Conservation (phyloP, 371 early-diverging fungal genomes). For the Circinella minor region DNA sequence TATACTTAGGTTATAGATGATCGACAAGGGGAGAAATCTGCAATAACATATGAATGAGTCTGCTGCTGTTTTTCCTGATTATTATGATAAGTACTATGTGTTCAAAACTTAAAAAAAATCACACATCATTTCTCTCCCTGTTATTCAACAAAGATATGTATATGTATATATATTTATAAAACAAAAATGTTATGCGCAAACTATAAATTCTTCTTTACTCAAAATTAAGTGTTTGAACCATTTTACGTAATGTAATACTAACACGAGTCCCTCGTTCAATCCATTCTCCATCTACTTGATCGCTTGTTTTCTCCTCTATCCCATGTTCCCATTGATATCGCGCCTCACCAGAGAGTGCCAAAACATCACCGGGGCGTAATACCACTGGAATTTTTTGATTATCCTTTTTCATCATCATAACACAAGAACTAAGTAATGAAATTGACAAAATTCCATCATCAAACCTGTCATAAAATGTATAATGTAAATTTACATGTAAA, state of each 20-base stretch:
- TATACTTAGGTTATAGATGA: too few relatives aligned
- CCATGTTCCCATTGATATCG: slow-evolving; percentile 54
- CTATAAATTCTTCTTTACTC: too few relatives aligned
- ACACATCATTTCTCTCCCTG: too few relatives aligned
- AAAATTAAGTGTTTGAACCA: background rate
- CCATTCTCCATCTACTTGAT: slow-evolving; percentile 30
- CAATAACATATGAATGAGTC: too few relatives aligned
- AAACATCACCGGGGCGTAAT: slow-evolving; percentile 44
- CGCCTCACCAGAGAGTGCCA: slow-evolving; percentile 39
- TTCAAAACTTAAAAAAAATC: too few relatives aligned
- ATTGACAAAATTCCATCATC: slow-evolving; percentile 51
- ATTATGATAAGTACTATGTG: too few relatives aligned
- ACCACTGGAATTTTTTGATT: slow-evolving; percentile 21
- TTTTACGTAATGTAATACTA: slow-evolving; percentile 47
- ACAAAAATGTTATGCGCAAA: too few relatives aligned
- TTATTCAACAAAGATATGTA: too few relatives aligned
- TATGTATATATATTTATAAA: too few relatives aligned
- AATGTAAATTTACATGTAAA: background rate
- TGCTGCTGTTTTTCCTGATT: too few relatives aligned
- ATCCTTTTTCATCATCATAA: slow-evolving; percentile 40
- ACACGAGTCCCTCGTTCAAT: slow-evolving; percentile 44
- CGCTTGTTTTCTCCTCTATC: slow-evolving; percentile 32
- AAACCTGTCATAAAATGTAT: slow-evolving; percentile 21
- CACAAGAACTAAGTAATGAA: slow-evolving; percentile 50
- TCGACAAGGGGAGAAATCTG: too few relatives aligned